phyloP scores from a whole-genome alignment of 116 monocot genomes.

The Dioscorea cayenensis region DNA sequence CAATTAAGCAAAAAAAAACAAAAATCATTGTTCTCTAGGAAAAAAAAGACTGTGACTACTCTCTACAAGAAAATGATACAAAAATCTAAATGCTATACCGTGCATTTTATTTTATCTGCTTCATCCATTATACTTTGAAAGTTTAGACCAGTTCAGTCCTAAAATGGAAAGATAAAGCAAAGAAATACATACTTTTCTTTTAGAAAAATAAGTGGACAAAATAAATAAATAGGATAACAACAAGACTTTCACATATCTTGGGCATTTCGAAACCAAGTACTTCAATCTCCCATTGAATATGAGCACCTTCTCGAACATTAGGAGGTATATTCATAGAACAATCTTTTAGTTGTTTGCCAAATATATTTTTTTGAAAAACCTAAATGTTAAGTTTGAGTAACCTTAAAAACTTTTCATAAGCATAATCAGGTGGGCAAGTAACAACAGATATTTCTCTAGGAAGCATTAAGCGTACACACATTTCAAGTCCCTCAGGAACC shows the following conservation, averaged over 20 bases:
- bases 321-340: conserved; percentile 40
- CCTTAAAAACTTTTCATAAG: conserved; percentile 92
- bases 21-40: no score
- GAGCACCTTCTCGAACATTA: conserved; percentile 79
- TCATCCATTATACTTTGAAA: no score
- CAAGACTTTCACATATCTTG: conserved; percentile 41
- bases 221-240: background rate
- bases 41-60: no score
- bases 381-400: conserved; percentile 1
- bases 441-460: conserved; percentile 82
- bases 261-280: conserved; percentile 94
- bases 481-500: no score
- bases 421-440: conserved; percentile 95
- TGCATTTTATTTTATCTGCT: no score
- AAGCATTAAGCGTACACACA: conserved; percentile 84
- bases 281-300: conserved; percentile 93
- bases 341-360: background rate
- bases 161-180: no score
- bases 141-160: no score
- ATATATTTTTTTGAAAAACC: background rate
- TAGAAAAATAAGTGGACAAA: background rate
- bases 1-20: no score
- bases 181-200: no score
- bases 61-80: no score
- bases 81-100: no score